phyloP scores from a whole-genome alignment of 345 rosid genomes.

The Heritiera littoralis region DNA sequence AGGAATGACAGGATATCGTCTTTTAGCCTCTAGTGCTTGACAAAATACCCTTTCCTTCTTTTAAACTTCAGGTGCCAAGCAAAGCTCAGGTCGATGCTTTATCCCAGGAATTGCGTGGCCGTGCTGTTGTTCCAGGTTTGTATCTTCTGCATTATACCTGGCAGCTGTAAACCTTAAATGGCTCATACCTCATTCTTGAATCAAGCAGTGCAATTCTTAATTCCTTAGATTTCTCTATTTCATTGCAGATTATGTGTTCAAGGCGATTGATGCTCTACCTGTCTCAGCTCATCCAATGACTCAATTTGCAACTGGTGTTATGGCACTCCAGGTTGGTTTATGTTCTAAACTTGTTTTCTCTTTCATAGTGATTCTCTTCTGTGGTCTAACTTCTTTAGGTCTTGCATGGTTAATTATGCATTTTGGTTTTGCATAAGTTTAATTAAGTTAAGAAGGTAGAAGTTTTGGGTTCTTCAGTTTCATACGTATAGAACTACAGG shows the following conservation, averaged over 20 bases:
- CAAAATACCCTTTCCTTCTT: conserved; percentile 5
- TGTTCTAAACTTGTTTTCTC: conserved; percentile 14
- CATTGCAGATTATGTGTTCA: conserved; percentile 76
- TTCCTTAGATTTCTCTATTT: not conserved
- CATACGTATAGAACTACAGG: not conserved
- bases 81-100: conserved; percentile 85
- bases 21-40: conserved; percentile 7
- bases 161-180: not conserved
- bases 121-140: conserved; percentile 91
- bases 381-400: not conserved
- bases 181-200: not conserved
- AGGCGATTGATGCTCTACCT: conserved; percentile 92
- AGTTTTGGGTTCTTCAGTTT: not conserved
- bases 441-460: not conserved
- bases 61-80: conserved; percentile 58
- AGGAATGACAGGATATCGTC: not conserved
- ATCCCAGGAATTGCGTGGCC: conserved; percentile 73
- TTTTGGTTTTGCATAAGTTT: not conserved
- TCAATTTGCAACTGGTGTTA: conserved; percentile 93
- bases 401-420: conserved; percentile 6
- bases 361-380: not conserved
- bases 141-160: conserved; percentile 21
- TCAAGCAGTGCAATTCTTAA: not conserved
- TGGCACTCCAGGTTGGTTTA: conserved; percentile 90
- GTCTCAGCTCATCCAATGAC: conserved; percentile 97